These are phyloP conservation scores for Penicillium pancosmium DNA, from an alignment of 495 filamentous ascomycete genomes.

Conservation along the genomic window DNA sequence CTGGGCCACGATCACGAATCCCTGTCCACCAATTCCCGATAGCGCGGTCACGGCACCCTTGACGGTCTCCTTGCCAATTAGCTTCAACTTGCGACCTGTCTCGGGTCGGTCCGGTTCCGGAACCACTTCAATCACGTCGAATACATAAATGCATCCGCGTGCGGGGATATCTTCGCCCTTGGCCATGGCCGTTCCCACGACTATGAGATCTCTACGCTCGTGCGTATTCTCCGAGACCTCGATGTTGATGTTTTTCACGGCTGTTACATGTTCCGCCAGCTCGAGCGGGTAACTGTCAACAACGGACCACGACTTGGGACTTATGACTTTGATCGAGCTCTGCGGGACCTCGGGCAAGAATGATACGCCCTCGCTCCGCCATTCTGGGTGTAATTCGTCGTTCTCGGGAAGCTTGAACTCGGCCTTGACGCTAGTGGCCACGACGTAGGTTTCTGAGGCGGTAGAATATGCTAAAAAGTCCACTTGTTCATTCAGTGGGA, in stretches of 20 bases:
- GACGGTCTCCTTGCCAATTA: constrained; percentile 85
- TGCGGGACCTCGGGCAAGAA: constrained; percentile 71
- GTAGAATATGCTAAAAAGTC: constrained; percentile 74
- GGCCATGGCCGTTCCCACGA: constrained; percentile 80
- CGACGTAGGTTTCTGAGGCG: constrained; percentile 70
- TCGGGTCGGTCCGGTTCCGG: constrained; percentile 85
- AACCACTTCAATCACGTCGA: constrained; percentile 87
- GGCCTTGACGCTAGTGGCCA: constrained; percentile 65
- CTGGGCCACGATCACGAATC: constrained; percentile 87
- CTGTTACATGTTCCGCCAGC: constrained; percentile 73
- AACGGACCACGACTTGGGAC: constrained; percentile 71
- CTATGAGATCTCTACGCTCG: constrained; percentile 76
- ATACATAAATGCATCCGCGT: constrained; percentile 85
- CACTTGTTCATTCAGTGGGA: constrained; percentile 72
- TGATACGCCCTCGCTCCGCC: constrained; percentile 65
- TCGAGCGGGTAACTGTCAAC: constrained; percentile 71
- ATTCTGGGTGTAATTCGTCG: constrained; percentile 80
- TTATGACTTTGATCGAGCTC: constrained; percentile 72
- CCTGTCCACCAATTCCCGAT: constrained; percentile 86
- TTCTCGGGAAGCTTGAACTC: constrained; percentile 68
- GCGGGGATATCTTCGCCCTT: constrained; percentile 88
- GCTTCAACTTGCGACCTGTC: constrained; percentile 79
- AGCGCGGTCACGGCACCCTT: constrained; percentile 92
- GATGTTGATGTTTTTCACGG: constrained; percentile 79
- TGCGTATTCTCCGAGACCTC: constrained; percentile 90